Evolutionary conservation across 75 land plant species (phyloP).

Genomic region (Ceratopteris richardii): DNA sequence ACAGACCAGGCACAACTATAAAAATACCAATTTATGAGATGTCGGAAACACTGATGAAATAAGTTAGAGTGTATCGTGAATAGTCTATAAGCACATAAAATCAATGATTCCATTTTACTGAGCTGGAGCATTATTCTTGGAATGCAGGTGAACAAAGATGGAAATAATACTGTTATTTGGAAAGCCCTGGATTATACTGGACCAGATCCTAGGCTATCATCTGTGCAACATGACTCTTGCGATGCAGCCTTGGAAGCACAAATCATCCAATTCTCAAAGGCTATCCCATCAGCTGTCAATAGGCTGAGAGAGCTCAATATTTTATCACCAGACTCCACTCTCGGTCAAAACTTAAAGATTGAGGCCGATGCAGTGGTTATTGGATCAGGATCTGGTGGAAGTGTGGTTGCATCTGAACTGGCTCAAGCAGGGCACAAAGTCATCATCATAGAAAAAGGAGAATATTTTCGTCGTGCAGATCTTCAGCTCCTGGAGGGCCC

Average conservation of each 20-base stretch:
- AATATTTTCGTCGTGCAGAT: slow-evolving; percentile 24
- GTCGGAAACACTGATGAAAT: no score
- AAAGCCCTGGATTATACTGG: slow-evolving; percentile 76
- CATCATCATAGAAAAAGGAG: slow-evolving; percentile 30
- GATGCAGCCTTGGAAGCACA: background rate
- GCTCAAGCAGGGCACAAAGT: slow-evolving; percentile 30
- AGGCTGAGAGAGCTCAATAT: background rate
- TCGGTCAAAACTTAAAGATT: background rate
- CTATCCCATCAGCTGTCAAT: background rate
- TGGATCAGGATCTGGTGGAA: slow-evolving; percentile 38
- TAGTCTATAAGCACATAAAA: no score
- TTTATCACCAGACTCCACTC: background rate
- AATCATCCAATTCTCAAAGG: background rate
- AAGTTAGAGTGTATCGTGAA: no score
- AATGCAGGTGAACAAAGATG: slow-evolving; percentile 51
- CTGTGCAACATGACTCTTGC: background rate
- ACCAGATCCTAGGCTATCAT: slow-evolving; percentile 26
- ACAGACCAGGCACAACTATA: no score
- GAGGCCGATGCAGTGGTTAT: slow-evolving; percentile 25
- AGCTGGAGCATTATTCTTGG: no score
- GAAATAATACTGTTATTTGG: slow-evolving; percentile 49
- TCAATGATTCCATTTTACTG: no score
- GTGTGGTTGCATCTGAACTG: slow-evolving; percentile 28
- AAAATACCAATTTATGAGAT: no score
- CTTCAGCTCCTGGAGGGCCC: slow-evolving; percentile 21